Evolutionary conservation across 306 rosid genomes (phyloP).

Genomic region (Cicer yamashitae): DNA sequence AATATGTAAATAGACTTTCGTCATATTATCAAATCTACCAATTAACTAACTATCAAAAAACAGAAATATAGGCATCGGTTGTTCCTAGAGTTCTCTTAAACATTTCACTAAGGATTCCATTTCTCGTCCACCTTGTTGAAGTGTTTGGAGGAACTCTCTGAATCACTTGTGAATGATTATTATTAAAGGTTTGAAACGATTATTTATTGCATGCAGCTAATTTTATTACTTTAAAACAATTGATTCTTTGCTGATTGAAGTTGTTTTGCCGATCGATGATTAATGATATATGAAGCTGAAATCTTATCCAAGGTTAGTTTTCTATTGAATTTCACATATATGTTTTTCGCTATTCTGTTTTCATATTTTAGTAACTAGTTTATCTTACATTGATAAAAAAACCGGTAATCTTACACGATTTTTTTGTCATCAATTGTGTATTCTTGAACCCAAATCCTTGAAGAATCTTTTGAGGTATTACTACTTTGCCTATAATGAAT

Average conservation of each 20-base stretch:
- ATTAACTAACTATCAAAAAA: background rate
- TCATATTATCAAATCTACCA: background rate
- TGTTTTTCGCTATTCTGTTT: too few species aligned
- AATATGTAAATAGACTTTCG: background rate
- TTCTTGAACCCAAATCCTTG: too few species aligned
- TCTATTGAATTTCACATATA: too few species aligned
- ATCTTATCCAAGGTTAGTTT: background rate
- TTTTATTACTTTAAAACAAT: background rate
- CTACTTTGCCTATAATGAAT: too few species aligned
- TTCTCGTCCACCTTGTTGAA: conserved; percentile 46
- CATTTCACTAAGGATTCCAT: conserved; percentile 38
- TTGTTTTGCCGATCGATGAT: background rate
- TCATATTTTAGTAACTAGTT: too few species aligned
- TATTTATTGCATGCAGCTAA: background rate
- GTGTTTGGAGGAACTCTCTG: conserved; percentile 66
- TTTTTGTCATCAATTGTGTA: too few species aligned
- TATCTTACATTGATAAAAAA: too few species aligned
- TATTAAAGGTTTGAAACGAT: conserved; percentile 1
- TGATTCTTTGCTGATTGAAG: background rate
- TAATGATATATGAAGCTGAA: background rate
- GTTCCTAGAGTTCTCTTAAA: conserved; percentile 43
- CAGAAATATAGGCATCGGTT: conserved; percentile 16
- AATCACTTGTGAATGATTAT: conserved; percentile 33
- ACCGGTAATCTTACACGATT: too few species aligned
- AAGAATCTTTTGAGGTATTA: too few species aligned